Conservation (phyloP, 2,329 filamentous ascomycete genomes). For the Mariannaea sp. region DNA sequence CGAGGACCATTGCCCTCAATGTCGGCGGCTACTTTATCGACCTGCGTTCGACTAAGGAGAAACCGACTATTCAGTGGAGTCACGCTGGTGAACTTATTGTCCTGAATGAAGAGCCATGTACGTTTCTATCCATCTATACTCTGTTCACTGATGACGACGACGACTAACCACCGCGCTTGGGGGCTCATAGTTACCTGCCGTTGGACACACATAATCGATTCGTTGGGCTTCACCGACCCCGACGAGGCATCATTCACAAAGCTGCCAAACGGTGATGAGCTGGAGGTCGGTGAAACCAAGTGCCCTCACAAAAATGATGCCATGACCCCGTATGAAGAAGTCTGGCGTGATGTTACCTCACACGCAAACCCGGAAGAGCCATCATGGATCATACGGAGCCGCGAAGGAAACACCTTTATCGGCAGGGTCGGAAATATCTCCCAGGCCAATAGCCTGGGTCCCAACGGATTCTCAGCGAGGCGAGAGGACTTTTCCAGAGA, state of each 20-base stretch:
- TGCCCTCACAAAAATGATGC: conserved; percentile 22
- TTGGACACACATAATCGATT: conserved; percentile 36
- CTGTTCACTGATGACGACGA: too few relatives aligned
- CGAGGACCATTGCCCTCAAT: conserved; percentile 32
- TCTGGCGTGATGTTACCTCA: conserved; percentile 31
- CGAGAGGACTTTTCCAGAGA: neutral
- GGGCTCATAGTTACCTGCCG: conserved; percentile 30
- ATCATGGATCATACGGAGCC: conserved; percentile 31
- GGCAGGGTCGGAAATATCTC: conserved; percentile 27
- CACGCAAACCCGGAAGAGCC: conserved; percentile 5
- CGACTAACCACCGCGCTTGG: too few relatives aligned
- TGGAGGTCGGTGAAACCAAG: conserved; percentile 26
- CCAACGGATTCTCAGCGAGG: conserved; percentile 2
- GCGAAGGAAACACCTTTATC: conserved; percentile 24
- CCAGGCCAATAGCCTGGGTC: neutral
- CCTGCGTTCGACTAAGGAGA: conserved; percentile 15
- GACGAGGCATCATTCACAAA: conserved; percentile 32
- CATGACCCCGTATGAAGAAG: conserved; percentile 28
- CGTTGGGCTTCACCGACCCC: conserved; percentile 21
- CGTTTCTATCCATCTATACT: neutral
- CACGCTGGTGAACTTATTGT: conserved; percentile 27
- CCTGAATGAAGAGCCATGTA: conserved; percentile 26
- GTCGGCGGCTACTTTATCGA: conserved; percentile 35
- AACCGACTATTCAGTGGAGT: conserved; percentile 29
- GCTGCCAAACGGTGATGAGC: conserved; percentile 30